Evolutionary conservation across 768 basidiomycete species (phyloP).

Genomic region (Agaricus blazei): DNA sequence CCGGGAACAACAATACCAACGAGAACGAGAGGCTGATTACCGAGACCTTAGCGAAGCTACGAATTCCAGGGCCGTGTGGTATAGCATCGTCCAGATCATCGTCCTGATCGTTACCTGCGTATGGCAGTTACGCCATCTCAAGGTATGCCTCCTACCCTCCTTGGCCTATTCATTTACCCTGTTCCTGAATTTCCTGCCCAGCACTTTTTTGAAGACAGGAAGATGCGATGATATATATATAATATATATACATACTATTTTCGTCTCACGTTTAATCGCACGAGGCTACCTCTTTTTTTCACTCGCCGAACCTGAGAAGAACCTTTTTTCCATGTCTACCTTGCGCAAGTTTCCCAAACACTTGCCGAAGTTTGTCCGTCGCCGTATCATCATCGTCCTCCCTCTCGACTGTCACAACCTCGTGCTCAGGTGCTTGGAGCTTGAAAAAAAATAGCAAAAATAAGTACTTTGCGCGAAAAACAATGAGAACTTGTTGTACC

Average conservation of each 20-base stretch:
- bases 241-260: background rate
- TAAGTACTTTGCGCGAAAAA: too few species aligned
- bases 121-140: slow-evolving; percentile 93
- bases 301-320: slow-evolving; percentile 30
- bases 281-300: background rate
- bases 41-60: slow-evolving; percentile 84
- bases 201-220: slow-evolving; percentile 87
- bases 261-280: slow-evolving; percentile 6
- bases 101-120: slow-evolving; percentile 80
- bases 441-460: slow-evolving; percentile 19
- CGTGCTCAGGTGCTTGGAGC: slow-evolving; percentile 66
- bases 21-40: slow-evolving; percentile 91
- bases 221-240: slow-evolving; percentile 48
- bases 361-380: slow-evolving; percentile 40
- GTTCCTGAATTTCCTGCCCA: slow-evolving; percentile 21
- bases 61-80: slow-evolving; percentile 94
- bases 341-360: slow-evolving; percentile 34
- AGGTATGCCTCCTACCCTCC: slow-evolving; percentile 42
- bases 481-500: slow-evolving; percentile 26
- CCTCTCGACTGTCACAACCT: slow-evolving; percentile 51
- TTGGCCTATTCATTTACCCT: slow-evolving; percentile 2
- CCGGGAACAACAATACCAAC: slow-evolving; percentile 95
- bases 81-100: slow-evolving; percentile 81
- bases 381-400: slow-evolving; percentile 32
- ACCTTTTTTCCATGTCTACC: slow-evolving; percentile 39